Evolutionary conservation across 768 basidiomycete genomes (phyloP), one percentile per base, ranked within the genome.

Genomic region (Leccinum subtestaceum): DNA sequence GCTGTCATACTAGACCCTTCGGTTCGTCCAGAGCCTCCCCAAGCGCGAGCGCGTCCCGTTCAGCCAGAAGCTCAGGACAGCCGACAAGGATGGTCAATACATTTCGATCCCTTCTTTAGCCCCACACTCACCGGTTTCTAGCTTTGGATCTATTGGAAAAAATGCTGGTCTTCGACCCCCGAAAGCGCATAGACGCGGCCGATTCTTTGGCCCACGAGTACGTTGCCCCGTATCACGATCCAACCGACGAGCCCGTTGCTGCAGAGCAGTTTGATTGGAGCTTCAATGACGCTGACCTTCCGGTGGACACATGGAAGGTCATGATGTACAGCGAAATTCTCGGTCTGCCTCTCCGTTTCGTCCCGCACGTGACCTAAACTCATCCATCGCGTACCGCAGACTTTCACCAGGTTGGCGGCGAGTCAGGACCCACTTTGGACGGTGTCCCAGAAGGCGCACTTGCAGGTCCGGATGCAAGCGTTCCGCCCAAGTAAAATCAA

Each of bases 251-350:
- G 72, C 97, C 97, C 9, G 87, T 88, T 19, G 93, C 97, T 12
- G 85, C 80, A 17, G 95, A 98, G 71, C 89, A 91, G 70, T 99
- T 99, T 68, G 97, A 99, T 75, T 99, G 97, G 97, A 91, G 88
- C 68, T 99, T 99, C 84, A 99, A 99, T 74, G 97, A 99, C 63
- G 97, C 97, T 19, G 97, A 99, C 73, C 80, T 99, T 48, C 97
- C 97, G 0, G 91, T 98, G 11, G 97, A 99, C 69, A 96, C 93
- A 1, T 99, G 97, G 97, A 98, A 98, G 77, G 96, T 97, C 70
- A 99, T 99, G 97, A 99, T 99, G 96, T 98, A 98, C 80, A 91
- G 88, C 67, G 96, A 99, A 76, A 98, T 98, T 63, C 80, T 98
- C 12, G 94, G 95, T 94, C 68, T 62, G 88, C 75, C 17, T 52